These are phyloP conservation scores for Perkinsus olseni DNA, from an alignment of 169 alveolate genomes.

Conservation along the genomic window DNA sequence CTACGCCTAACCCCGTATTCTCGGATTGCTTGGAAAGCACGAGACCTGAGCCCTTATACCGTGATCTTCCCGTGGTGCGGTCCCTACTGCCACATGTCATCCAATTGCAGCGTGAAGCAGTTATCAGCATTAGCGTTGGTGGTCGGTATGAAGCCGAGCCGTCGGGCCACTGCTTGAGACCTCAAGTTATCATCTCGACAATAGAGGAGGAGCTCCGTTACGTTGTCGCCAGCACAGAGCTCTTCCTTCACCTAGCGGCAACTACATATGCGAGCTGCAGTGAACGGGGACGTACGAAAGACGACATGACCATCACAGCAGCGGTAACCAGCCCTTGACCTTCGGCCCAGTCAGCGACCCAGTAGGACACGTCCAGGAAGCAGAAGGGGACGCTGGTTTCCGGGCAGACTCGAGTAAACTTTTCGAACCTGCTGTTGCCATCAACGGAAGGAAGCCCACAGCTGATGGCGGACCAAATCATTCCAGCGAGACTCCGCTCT, in stretches of 20 bases:
- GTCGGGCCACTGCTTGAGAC: neutral
- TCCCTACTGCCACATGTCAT: neutral
- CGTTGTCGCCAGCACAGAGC: neutral
- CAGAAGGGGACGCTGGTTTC: neutral
- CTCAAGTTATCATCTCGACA: neutral
- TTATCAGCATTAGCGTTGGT: neutral
- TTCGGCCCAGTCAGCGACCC: neutral
- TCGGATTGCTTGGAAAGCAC: neutral
- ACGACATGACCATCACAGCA: neutral
- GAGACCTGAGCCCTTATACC: neutral
- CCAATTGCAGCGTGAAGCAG: neutral
- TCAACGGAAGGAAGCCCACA: neutral
- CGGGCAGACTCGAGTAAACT: neutral
- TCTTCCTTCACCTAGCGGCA: neutral
- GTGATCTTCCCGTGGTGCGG: neutral
- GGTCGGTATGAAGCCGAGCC: neutral
- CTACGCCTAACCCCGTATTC: neutral
- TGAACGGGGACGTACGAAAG: neutral
- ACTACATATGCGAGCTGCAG: neutral
- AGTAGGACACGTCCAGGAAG: neutral
- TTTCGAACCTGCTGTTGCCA: neutral
- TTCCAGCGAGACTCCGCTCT: neutral
- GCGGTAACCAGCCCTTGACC: neutral
- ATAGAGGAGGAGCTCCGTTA: neutral
- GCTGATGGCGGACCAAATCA: neutral